Percentiles rank a stretch among this genome's conserved stretches.
These are phyloP conservation scores for Fusarium buharicum DNA, from an alignment of 2,329 filamentous ascomycete species.

Conservation along the genomic window DNA sequence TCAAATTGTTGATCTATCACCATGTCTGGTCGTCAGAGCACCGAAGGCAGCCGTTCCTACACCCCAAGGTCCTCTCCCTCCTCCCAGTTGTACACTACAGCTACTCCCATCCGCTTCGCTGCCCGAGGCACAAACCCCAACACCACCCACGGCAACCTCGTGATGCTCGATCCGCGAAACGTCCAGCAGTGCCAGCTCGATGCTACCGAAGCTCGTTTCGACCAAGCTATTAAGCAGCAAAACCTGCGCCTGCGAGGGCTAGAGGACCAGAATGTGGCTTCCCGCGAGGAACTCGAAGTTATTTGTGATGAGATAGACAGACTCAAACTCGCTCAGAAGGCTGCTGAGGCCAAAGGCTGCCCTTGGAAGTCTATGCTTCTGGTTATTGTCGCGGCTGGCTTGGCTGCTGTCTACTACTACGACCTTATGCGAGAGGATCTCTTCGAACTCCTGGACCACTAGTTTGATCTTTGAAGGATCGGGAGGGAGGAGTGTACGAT, in stretches of 20 bases:
- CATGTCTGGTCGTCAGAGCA: not conserved
- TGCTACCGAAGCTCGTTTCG: not conserved
- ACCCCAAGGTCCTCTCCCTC: not conserved
- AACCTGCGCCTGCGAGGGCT: not conserved
- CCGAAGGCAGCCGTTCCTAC: not conserved
- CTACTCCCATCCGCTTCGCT: not conserved
- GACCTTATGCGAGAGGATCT: not conserved
- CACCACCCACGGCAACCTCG: not conserved
- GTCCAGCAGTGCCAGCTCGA: conserved; percentile 18
- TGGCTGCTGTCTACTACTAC: not conserved
- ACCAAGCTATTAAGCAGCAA: not conserved
- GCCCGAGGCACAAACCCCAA: not conserved
- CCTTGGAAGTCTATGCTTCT: not conserved
- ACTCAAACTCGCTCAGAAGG: not conserved
- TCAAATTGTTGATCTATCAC: not conserved
- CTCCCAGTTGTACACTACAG: not conserved
- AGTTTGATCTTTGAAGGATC: not conserved
- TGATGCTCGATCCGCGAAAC: not conserved
- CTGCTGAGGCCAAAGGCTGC: not conserved
- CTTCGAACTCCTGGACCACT: not conserved
- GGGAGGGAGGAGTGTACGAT: not conserved
- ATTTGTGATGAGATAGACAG: not conserved
- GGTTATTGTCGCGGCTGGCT: not conserved
- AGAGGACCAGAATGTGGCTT: not conserved
- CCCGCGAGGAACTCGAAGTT: not conserved